phyloP scores from a whole-genome alignment of 495 filamentous ascomycete species.

The Aspergillus diversus region DNA sequence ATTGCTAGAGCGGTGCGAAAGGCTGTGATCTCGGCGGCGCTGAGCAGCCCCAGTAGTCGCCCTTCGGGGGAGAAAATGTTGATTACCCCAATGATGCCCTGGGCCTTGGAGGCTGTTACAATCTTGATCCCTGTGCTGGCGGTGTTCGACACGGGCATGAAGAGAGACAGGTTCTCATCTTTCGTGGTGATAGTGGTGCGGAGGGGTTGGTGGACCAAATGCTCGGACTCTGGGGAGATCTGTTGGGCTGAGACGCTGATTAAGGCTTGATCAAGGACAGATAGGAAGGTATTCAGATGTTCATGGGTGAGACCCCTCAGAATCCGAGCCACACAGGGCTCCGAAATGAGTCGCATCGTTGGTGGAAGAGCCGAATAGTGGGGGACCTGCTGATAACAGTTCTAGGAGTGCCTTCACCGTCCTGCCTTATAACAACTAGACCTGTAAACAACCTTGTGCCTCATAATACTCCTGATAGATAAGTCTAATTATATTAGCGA shows the following conservation, averaged over 20 bases:
- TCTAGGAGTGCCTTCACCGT: neutral
- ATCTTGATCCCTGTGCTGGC: constrained; percentile 64
- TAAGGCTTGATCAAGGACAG: constrained; percentile 35
- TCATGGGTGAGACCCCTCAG: constrained; percentile 38
- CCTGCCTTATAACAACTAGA: neutral
- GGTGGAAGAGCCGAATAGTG: neutral
- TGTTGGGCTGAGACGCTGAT: constrained; percentile 36
- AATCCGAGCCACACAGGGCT: constrained; percentile 41
- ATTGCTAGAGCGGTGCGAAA: constrained; percentile 91
- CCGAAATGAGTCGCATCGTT: constrained; percentile 51
- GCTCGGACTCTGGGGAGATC: constrained; percentile 26
- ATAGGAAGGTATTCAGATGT: constrained; percentile 41
- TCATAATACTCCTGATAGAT: neutral
- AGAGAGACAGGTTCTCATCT: constrained; percentile 74
- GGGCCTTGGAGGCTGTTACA: constrained; percentile 50
- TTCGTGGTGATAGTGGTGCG: constrained; percentile 70
- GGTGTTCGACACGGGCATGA: constrained; percentile 81
- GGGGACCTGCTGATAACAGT: neutral
- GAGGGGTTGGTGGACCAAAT: constrained; percentile 69
- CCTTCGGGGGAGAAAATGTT: constrained; percentile 76
- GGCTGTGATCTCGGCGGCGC: constrained; percentile 84
- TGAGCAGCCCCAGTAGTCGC: constrained; percentile 73
- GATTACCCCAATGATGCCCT: constrained; percentile 65
- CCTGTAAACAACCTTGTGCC: neutral
- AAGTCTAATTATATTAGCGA: constrained; percentile 6